Evolutionary conservation across 805 yeast genomes (phyloP).

Genomic region (Gaillardinia entomophila): DNA sequence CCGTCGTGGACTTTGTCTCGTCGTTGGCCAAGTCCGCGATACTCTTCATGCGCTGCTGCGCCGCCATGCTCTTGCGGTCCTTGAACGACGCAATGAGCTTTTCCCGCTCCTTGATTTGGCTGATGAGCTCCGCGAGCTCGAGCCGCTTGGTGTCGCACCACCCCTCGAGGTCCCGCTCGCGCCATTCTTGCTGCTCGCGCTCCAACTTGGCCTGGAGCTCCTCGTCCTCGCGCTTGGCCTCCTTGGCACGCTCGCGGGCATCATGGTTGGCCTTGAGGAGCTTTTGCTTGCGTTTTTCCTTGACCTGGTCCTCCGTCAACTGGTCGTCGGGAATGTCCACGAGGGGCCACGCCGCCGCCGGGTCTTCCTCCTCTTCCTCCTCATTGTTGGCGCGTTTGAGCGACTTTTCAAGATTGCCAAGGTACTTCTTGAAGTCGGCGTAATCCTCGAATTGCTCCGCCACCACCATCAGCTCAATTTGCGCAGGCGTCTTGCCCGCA

Average conservation of each 20-base stretch:
- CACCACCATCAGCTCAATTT: constrained; percentile 49
- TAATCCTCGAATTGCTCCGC: constrained; percentile 77
- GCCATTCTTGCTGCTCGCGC: constrained; percentile 68
- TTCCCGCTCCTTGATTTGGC: constrained; percentile 57
- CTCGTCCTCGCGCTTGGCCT: constrained; percentile 66
- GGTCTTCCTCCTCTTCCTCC: constrained; percentile 57
- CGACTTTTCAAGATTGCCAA: constrained; percentile 59
- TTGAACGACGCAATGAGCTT: constrained; percentile 71
- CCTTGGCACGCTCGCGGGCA: constrained; percentile 77
- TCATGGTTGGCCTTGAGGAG: constrained; percentile 82
- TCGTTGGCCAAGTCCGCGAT: constrained; percentile 84
- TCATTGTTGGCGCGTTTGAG: constrained; percentile 61
- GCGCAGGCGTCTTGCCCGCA: constrained; percentile 44
- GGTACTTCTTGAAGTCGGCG: constrained; percentile 62
- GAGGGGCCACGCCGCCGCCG: constrained; percentile 60
- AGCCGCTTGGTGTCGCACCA: constrained; percentile 75
- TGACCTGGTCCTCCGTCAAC: constrained; percentile 69
- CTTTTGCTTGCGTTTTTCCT: constrained; percentile 81
- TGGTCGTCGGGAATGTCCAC: constrained; percentile 82
- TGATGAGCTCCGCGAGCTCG: constrained; percentile 54
- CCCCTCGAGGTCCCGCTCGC: constrained; percentile 62
- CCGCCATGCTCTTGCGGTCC: constrained; percentile 86
- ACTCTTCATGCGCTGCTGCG: constrained; percentile 88
- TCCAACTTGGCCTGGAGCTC: constrained; percentile 55
- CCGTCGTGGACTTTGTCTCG: constrained; percentile 42